phyloP scores from a whole-genome alignment of 805 yeast genomes.

The Saccharomycopsis sp. region DNA sequence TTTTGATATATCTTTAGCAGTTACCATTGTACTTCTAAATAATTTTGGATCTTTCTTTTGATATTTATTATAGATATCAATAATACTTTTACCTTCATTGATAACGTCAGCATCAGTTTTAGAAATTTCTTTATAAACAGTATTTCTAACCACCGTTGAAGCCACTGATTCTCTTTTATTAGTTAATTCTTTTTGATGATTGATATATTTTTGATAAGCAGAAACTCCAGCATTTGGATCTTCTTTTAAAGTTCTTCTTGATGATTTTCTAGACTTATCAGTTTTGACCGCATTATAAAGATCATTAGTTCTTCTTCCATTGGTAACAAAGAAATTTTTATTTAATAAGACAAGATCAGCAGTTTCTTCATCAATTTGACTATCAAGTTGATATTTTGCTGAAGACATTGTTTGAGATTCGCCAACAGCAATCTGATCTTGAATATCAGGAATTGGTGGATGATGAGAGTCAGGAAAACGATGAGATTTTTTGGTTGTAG shows the following conservation, averaged over 20 bases:
- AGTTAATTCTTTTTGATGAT: background rate
- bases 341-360: constrained; percentile 16
- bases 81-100: constrained; percentile 10
- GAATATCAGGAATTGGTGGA: background rate
- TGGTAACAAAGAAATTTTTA: constrained; percentile 18
- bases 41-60: constrained; percentile 10
- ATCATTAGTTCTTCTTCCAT: constrained; percentile 17
- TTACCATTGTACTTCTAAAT: constrained; percentile 15
- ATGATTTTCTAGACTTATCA: constrained; percentile 1
- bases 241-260: background rate
- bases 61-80: constrained; percentile 16
- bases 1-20: constrained; percentile 15
- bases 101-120: background rate
- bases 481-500: background rate
- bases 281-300: constrained; percentile 8
- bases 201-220: constrained; percentile 8
- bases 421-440: too few species aligned
- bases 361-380: constrained; percentile 17
- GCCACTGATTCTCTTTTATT: constrained; percentile 11
- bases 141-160: constrained; percentile 11
- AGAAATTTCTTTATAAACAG: constrained; percentile 10
- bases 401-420: background rate
- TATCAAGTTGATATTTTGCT: constrained; percentile 6
- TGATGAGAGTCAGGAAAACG: background rate
- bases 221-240: background rate